A percentile compares a stretch with the other conserved stretches of the same genome.
Evolutionary conservation across 148 eudicot genomes (phyloP).

Genomic region (Rhododendron ferrugineum): DNA sequence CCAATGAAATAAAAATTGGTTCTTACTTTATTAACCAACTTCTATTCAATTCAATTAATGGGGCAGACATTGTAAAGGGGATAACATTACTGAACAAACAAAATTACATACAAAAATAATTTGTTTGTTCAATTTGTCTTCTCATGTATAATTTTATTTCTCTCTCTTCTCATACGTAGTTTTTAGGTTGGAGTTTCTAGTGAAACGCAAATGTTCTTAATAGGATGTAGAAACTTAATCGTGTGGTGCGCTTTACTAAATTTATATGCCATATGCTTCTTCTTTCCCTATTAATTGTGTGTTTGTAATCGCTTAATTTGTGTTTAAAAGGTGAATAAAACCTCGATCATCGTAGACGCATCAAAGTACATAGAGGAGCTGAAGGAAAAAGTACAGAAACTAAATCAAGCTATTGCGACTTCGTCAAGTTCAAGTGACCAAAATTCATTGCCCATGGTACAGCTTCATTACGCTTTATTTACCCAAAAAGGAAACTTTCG

Average conservation of each 20-base stretch:
- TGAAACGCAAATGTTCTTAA: no score
- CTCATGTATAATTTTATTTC: no score
- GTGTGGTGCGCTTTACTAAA: background rate
- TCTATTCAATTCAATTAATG: no score
- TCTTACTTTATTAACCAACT: no score
- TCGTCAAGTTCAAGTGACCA: conserved; percentile 33
- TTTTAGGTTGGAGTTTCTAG: no score
- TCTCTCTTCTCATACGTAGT: no score
- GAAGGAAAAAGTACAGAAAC: conserved; percentile 45
- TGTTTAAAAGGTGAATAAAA: conserved; percentile 33
- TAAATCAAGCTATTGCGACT: conserved; percentile 30
- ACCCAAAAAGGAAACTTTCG: background rate
- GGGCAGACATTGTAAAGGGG: no score
- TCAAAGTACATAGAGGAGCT: conserved; percentile 57
- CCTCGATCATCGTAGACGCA: conserved; percentile 56
- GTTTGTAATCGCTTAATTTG: background rate
- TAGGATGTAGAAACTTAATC: background rate
- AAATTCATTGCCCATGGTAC: conserved; percentile 47
- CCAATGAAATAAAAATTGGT: no score
- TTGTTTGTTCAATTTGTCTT: no score
- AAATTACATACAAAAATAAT: no score
- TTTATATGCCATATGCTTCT: background rate
- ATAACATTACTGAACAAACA: no score
- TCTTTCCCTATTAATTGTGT: background rate
- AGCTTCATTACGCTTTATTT: background rate